Evolutionary conservation across 78 protist genomes (phyloP).

Genomic region (Dictyostelium capitatum): DNA sequence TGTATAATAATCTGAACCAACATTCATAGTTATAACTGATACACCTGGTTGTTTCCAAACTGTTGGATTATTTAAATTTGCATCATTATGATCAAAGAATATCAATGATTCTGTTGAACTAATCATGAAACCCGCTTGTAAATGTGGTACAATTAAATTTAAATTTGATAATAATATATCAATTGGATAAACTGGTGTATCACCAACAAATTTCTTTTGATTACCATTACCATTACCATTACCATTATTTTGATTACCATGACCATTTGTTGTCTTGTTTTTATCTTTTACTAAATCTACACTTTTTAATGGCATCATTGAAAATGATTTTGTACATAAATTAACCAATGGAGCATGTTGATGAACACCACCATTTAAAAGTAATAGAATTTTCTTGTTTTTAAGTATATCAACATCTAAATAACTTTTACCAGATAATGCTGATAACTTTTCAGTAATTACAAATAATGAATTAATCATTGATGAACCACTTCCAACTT

Average conservation of each 20-base stretch:
- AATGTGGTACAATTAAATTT: not conserved
- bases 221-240: no score
- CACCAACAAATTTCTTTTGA: conserved; percentile 2
- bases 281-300: not conserved
- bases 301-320: conserved; percentile 15
- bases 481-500: conserved; percentile 62
- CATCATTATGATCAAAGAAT: conserved; percentile 6
- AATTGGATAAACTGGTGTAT: conserved; percentile 45
- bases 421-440: conserved; percentile 22
- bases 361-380: conserved; percentile 65
- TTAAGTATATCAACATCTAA: conserved; percentile 51
- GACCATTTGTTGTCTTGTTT: not conserved
- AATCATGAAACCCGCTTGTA: conserved; percentile 31
- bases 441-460: conserved; percentile 38
- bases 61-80: not conserved
- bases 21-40: conserved; percentile 26
- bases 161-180: conserved; percentile 54
- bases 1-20: conserved; percentile 1
- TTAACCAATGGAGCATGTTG: conserved; percentile 64
- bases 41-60: conserved; percentile 34
- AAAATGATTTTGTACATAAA: conserved; percentile 54
- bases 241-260: not conserved
- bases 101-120: conserved; percentile 47
- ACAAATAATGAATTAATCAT: conserved; percentile 40
- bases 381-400: conserved; percentile 36